phyloP scores from a whole-genome alignment of 129 eudicot genomes.

The Lactuca sativa region DNA sequence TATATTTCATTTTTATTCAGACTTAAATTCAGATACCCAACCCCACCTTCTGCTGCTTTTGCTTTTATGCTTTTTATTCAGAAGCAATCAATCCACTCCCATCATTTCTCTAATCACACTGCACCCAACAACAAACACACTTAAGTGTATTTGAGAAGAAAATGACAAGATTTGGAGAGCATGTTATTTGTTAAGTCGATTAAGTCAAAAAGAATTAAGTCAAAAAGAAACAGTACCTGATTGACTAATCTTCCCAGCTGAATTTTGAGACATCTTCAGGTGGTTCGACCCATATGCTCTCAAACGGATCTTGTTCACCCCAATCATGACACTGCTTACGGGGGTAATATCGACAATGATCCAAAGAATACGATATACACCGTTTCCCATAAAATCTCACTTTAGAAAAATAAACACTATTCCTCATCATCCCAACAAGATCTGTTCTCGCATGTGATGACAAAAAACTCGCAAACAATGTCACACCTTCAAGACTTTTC shows the following conservation, averaged over 20 bases:
- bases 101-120: constrained; percentile 2
- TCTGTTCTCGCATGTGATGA: constrained; percentile 80
- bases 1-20: constrained; percentile 24
- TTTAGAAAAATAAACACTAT: constrained; percentile 77
- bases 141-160: background rate
- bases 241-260: constrained; percentile 36
- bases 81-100: constrained; percentile 6
- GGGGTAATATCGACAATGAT: constrained; percentile 68
- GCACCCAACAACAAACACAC: constrained; percentile 11
- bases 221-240: constrained; percentile 29
- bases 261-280: constrained; percentile 63
- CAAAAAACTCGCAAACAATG: constrained; percentile 73
- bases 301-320: constrained; percentile 97
- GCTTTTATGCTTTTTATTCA: constrained; percentile 9
- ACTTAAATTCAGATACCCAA: constrained; percentile 1
- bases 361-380: constrained; percentile 79
- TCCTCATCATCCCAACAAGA: constrained; percentile 79
- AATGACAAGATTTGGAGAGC: too few species aligned
- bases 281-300: constrained; percentile 90
- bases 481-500: constrained; percentile 63
- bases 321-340: constrained; percentile 84
- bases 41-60: constrained; percentile 18
- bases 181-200: too few species aligned
- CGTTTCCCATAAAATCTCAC: constrained; percentile 85
- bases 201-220: background rate